phyloP scores from a whole-genome alignment of 2,329 filamentous ascomycete species.

The Alternaria angustiovoidea region DNA sequence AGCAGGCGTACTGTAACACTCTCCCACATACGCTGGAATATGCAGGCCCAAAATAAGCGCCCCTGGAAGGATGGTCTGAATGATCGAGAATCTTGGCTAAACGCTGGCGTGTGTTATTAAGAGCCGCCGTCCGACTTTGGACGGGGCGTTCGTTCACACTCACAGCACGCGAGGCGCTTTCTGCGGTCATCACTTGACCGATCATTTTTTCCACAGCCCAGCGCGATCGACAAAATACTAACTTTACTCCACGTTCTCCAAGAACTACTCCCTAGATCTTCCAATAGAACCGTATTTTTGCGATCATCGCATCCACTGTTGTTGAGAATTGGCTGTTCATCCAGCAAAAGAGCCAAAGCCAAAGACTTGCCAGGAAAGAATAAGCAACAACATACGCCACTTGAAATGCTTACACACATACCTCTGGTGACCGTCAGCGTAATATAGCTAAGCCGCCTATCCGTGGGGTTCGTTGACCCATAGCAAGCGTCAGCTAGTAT shows the following conservation, averaged over 20 bases:
- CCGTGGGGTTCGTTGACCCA: no score
- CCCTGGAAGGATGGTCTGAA: slow-evolving; percentile 14
- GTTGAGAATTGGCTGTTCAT: no score
- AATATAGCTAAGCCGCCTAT: no score
- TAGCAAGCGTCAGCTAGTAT: no score
- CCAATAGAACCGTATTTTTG: no score
- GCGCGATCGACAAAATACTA: slow-evolving; percentile 33
- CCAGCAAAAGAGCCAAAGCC: no score
- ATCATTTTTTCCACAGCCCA: slow-evolving; percentile 39
- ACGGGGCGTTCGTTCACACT: slow-evolving; percentile 16
- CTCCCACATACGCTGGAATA: no score
- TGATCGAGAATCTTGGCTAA: slow-evolving; percentile 4
- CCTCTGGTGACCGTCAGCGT: no score
- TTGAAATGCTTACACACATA: no score
- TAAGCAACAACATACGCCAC: no score
- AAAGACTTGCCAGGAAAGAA: no score
- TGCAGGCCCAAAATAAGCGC: slow-evolving; percentile 1
- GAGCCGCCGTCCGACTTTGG: slow-evolving; percentile 8
- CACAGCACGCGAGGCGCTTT: slow-evolving; percentile 28
- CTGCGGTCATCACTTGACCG: slow-evolving; percentile 34
- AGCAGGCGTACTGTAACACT: slow-evolving; percentile 2
- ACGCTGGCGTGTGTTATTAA: slow-evolving; percentile 22
- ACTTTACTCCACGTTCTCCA: slow-evolving; percentile 19
- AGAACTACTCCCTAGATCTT: neutral
- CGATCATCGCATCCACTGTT: no score